A percentile compares a stretch with the other conserved stretches of the same genome.
Evolutionary conservation across 164 flowering plant genomes (phyloP).

Genomic region (Kingdonia uniflora): DNA sequence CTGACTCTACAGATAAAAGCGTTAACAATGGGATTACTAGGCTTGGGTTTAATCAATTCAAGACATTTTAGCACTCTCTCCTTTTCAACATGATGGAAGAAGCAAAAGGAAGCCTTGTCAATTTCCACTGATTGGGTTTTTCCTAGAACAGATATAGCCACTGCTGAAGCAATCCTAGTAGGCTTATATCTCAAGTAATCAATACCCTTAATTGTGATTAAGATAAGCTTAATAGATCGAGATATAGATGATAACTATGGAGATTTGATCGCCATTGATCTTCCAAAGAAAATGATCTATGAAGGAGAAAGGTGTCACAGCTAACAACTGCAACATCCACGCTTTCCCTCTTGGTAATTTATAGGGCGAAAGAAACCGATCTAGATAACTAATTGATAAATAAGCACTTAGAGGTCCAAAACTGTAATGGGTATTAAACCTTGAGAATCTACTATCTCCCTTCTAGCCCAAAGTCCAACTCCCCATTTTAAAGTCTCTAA

Average conservation of each 20-base stretch:
- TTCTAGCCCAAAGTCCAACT: constrained; percentile 53
- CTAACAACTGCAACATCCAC: constrained; percentile 75
- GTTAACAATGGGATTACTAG: no score
- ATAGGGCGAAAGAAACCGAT: constrained; percentile 70
- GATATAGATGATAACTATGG: constrained; percentile 17
- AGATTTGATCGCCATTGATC: constrained; percentile 28
- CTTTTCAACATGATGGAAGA: constrained; percentile 41
- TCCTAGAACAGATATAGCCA: constrained; percentile 41
- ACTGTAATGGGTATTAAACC: constrained; percentile 57
- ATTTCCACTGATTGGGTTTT: constrained; percentile 31
- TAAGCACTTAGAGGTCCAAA: constrained; percentile 71
- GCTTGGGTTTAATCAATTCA: constrained; percentile 45
- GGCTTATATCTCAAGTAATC: constrained; percentile 62
- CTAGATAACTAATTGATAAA: no score
- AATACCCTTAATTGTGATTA: constrained; percentile 43
- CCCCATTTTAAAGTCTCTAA: constrained; percentile 52
- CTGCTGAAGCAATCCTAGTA: constrained; percentile 74
- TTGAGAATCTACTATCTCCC: constrained; percentile 48
- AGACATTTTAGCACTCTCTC: constrained; percentile 60
- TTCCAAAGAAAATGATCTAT: constrained; percentile 45
- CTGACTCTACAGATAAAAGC: no score
- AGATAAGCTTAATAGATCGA: constrained; percentile 33
- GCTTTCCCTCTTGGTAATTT: constrained; percentile 63
- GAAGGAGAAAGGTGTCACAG: constrained; percentile 66
- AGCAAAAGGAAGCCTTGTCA: constrained; percentile 30